phyloP scores from a whole-genome alignment of 2,329 filamentous ascomycete species.

The Diaporthe caulivora region DNA sequence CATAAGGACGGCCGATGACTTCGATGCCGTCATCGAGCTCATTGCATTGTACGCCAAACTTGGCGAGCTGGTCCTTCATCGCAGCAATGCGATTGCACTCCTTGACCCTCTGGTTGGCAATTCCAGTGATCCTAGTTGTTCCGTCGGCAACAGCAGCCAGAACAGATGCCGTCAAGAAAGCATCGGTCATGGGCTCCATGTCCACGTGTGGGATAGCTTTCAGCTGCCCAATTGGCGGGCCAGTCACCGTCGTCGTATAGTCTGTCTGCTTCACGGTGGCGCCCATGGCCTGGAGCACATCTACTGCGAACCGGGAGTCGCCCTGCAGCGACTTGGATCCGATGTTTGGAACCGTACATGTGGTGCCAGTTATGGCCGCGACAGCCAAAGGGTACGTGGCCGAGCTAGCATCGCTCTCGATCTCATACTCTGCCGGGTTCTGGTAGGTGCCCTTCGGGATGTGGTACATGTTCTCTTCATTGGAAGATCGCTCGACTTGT shows the following conservation, averaged over 20 bases:
- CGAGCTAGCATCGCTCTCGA: conserved; percentile 98
- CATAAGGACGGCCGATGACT: conserved; percentile 65
- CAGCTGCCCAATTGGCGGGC: conserved; percentile 80
- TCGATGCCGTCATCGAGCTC: conserved; percentile 97
- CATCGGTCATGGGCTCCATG: conserved; percentile 99
- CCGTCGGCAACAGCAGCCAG: conserved; percentile 89
- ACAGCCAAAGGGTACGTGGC: conserved; percentile 96
- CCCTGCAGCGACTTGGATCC: conserved; percentile 92
- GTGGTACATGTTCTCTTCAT: conserved; percentile 91
- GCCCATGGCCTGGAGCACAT: conserved; percentile 93
- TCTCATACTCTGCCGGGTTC: conserved; percentile 87
- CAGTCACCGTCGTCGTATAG: conserved; percentile 91
- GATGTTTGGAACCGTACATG: conserved; percentile 96
- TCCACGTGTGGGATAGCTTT: conserved; percentile 85
- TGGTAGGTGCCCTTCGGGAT: conserved; percentile 87
- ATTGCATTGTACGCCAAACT: conserved; percentile 88
- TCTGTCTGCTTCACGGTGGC: conserved; percentile 88
- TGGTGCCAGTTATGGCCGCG: conserved; percentile 95
- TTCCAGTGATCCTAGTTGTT: conserved; percentile 88
- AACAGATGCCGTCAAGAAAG: conserved; percentile 94
- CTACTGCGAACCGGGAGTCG: conserved; percentile 92
- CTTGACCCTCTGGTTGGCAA: conserved; percentile 97
- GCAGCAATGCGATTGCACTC: conserved; percentile 97
- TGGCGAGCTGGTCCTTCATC: conserved; percentile 94
- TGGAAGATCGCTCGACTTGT: conserved; percentile 78